A percentile compares a stretch with the other conserved stretches of the same genome.
These are phyloP conservation scores for Neurospora sp. DNA, from an alignment of 2,329 filamentous ascomycete genomes.

Conservation along the genomic window DNA sequence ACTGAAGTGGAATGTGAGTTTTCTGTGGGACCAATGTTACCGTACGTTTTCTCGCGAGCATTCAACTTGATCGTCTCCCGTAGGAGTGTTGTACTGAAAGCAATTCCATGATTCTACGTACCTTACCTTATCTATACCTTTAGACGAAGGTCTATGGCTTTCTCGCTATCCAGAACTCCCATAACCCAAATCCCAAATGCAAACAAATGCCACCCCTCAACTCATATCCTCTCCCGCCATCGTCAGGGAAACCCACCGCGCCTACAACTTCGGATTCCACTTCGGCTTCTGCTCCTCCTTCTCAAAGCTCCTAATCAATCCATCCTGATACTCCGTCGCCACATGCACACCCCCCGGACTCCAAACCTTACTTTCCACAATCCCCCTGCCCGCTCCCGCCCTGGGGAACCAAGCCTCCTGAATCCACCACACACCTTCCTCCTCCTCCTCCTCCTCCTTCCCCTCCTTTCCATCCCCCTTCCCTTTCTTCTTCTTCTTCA, in stretches of 20 bases:
- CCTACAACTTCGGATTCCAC: neutral
- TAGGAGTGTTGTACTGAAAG: too few species aligned
- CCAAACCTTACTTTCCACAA: conserved; percentile 42
- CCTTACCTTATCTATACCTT: too few species aligned
- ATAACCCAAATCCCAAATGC: neutral
- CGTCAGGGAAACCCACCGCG: too few species aligned
- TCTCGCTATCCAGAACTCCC: too few species aligned
- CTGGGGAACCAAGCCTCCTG: conserved; percentile 41
- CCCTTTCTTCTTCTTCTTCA: neutral
- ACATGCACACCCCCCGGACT: conserved; percentile 42
- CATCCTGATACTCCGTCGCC: conserved; percentile 45
- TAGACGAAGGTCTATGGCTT: too few species aligned
- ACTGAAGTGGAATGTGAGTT: too few species aligned
- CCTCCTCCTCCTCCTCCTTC: neutral
- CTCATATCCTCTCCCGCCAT: too few species aligned
- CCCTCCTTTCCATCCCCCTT: neutral
- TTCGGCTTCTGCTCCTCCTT: neutral
- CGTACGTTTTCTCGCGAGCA: too few species aligned
- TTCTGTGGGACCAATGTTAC: too few species aligned
- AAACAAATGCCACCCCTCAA: too few species aligned
- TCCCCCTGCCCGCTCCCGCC: conserved; percentile 33
- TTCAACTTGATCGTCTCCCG: too few species aligned
- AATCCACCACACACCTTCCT: conserved; percentile 40
- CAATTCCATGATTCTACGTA: too few species aligned
- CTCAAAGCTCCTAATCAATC: conserved; percentile 19